Conservation (phyloP, 495 filamentous ascomycete species). For the Emericellopsis terricola region DNA sequence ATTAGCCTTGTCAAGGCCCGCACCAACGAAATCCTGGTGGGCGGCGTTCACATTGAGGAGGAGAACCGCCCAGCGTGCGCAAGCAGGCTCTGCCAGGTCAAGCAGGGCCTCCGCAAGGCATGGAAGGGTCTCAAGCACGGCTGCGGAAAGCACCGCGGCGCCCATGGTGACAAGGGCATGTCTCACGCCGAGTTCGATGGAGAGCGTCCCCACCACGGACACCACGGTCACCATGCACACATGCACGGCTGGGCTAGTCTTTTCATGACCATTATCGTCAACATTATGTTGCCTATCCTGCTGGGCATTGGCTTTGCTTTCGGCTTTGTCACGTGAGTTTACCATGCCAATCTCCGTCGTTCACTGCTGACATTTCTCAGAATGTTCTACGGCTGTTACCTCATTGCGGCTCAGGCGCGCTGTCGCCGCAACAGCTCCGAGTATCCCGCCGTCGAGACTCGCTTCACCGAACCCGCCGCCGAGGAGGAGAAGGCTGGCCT, state of each 20-base stretch:
- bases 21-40: conserved; percentile 23
- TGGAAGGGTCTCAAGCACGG: conserved; percentile 12
- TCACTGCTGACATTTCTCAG: conserved; percentile 1
- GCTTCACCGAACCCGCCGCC: conserved; percentile 10
- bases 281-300: conserved; percentile 31
- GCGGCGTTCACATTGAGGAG: conserved; percentile 13
- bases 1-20: conserved; percentile 24
- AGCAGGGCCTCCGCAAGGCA: conserved; percentile 8
- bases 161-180: conserved; percentile 5
- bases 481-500: conserved; percentile 26
- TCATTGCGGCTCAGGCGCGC: too few species aligned
- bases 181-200: conserved; percentile 3
- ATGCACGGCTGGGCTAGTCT: conserved; percentile 21
- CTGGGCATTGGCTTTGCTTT: conserved; percentile 35
- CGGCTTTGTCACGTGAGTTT: conserved; percentile 29
- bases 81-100: conserved; percentile 24
- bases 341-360: background rate
- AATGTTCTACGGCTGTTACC: too few species aligned
- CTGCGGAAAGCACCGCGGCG: conserved; percentile 9
- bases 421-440: too few species aligned
- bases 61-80: conserved; percentile 5
- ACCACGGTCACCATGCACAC: conserved; percentile 4
- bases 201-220: conserved; percentile 1
- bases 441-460: conserved; percentile 13
- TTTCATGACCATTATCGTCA: conserved; percentile 24